A percentile compares a stretch with the other conserved stretches of the same genome.
Conservation (phyloP, 495 filamentous ascomycete genomes). For the Penicillium mononematosum region DNA sequence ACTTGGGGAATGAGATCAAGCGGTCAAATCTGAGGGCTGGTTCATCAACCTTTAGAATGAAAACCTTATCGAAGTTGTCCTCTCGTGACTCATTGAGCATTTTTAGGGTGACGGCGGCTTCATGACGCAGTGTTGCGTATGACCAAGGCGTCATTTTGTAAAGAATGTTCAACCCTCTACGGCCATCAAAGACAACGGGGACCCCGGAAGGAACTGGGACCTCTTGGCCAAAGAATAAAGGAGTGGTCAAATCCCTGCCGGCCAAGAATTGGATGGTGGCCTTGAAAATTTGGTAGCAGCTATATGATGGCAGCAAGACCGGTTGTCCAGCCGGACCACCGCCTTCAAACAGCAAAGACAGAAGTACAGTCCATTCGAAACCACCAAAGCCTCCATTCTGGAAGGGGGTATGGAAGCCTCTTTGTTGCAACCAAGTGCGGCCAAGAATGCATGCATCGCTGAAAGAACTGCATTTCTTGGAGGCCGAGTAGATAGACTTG, state of each 20-base stretch:
- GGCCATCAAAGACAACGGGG: slow-evolving; percentile 62
- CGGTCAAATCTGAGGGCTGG: slow-evolving; percentile 72
- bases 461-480: slow-evolving; percentile 67
- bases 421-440: slow-evolving; percentile 82
- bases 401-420: slow-evolving; percentile 68
- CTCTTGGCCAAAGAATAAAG: slow-evolving; percentile 52
- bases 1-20: slow-evolving; percentile 35
- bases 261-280: slow-evolving; percentile 81
- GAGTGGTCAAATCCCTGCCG: slow-evolving; percentile 64
- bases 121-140: slow-evolving; percentile 65
- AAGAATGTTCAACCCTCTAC: slow-evolving; percentile 72
- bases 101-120: slow-evolving; percentile 67
- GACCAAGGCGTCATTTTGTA: slow-evolving; percentile 93
- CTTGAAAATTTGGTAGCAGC: slow-evolving; percentile 93
- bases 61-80: slow-evolving; percentile 79
- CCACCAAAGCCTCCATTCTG: slow-evolving; percentile 84
- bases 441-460: slow-evolving; percentile 82
- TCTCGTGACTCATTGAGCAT: slow-evolving; percentile 69
- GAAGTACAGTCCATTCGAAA: slow-evolving; percentile 81
- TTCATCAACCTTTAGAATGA: slow-evolving; percentile 70
- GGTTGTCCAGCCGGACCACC: slow-evolving; percentile 67
- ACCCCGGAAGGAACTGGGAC: slow-evolving; percentile 31
- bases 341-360: slow-evolving; percentile 77
- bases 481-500: slow-evolving; percentile 63
- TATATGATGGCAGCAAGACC: slow-evolving; percentile 74